Evolutionary conservation across 2,329 filamentous ascomycete genomes (phyloP), one percentile per base, ranked within the genome.

Genomic region (Colletotrichum sp.): DNA sequence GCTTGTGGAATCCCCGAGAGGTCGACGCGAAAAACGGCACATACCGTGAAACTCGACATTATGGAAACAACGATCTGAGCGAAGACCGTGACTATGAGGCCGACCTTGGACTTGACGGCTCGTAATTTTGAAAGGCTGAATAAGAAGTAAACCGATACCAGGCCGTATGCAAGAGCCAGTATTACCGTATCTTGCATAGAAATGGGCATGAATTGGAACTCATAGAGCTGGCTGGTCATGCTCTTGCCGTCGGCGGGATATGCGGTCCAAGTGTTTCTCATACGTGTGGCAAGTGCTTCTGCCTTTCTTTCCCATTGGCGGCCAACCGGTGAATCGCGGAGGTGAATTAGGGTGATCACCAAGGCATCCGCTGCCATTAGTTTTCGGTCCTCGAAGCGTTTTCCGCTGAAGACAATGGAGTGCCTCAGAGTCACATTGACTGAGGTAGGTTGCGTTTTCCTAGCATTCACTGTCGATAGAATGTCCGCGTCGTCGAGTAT

Each of bases 391-490:
- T 92, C 89, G 78, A 95, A 96, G 5, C 89, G 88, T 81, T 96
- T 96, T n/a, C 94, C 94, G 73, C 94, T 95, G 78, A 96, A 95
- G 21, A 96, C 94, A 68, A 94, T 95, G 3, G 94, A 94, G 79
- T 95, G 94, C 12, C 94, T 90, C 32, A 96, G 85, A 1, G 94
- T 95, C 58, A 95, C 87, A 81, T 96, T 95, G 79, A 94, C 90
- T 2, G 90, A 91, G 0, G 94, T 94, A 2, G 90, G 89, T 75
- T 90, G 90, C 1, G 86, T 88, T 70, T 91, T 91, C 76, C 86
- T 89, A 69, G 90, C 85, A 78, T 96, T 95, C 79, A 96, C 92
- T 1, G 94, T 96, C 2, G 84, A 82, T 4, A 96, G 82, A 14
- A 96, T 88, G 80, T 96, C 88, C 1, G 82, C 69, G 79, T 96